Base-by-base conservation (phyloP, 139 green algal species). In the Chlamydomonas incerta region DNA sequence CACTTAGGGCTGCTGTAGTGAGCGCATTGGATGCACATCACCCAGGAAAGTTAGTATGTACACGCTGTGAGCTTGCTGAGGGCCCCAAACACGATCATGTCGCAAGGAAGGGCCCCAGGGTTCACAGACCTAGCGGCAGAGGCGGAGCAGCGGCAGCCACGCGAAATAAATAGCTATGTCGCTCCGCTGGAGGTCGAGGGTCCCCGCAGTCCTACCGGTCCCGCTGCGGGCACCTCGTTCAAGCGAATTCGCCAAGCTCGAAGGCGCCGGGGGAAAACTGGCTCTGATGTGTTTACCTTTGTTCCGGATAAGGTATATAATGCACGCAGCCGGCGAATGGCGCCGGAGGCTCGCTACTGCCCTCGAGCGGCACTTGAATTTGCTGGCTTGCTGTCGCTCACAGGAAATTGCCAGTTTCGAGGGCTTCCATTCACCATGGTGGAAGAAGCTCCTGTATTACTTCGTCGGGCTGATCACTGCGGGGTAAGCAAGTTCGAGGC, bases 341-440 rank as follows among this genome's bases (percentile, higher is more conserved):
- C 41, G 41, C 41, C 41, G 41, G 8, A 5, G 8, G 8, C 41
- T 29, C 20, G 14, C 10, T 71, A 71, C 65, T 37, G n/a, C 26
- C n/a, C n/a, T n/a, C 10, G 26, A 20, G 2, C 62, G 11, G 3
- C 5, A 28, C 41, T 50, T 50, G 41, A 50, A 50, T 50, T n/a
- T n/a, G n/a, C n/a, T n/a, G n/a, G n/a, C n/a, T n/a, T n/a, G n/a
- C n/a, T 50, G 41, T 50, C 41, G 41, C 41, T 37, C 46, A 37
- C 74, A 92, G 88, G 88, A 92, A 57, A 87, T 92, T 31, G 47
- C n/a, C 0, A 86, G 80, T 41, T 90, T 92, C 31, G 71, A 89
- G 60, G 85, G 88, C 10, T 88, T 74, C 81, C 31, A 47, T 1
- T 73, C 74, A 17, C 88, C 88, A 5, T 82, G 69, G 69, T 83